Conservation (phyloP, 306 rosid species). For the Casuarina equisetifolia region DNA sequence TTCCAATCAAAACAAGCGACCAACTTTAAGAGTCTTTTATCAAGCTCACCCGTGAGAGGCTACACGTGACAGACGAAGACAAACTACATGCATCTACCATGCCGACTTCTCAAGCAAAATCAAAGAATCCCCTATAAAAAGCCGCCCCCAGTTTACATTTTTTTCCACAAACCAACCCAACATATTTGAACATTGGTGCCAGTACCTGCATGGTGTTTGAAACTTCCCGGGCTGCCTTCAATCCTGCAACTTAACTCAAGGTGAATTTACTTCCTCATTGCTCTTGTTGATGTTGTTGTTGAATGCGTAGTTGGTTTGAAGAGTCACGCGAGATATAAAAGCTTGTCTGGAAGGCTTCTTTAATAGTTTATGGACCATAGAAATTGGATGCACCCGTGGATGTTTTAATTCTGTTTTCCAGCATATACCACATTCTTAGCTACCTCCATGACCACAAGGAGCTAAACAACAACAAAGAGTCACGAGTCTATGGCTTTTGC, state of each 20-base stretch:
- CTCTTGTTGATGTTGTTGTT: background rate
- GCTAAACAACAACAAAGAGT: constrained; percentile 68
- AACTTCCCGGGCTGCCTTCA: background rate
- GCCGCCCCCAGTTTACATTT: constrained; percentile 9
- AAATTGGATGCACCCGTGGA: constrained; percentile 55
- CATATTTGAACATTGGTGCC: background rate
- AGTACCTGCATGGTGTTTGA: constrained; percentile 13
- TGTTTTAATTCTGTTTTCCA: constrained; percentile 41
- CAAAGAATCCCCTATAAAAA: constrained; percentile 27
- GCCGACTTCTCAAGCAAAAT: constrained; percentile 1
- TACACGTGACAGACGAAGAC: constrained; percentile 59
- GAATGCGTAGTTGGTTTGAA: background rate
- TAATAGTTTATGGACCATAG: constrained; percentile 2
- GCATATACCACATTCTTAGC: constrained; percentile 35
- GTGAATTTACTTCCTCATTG: constrained; percentile 28
- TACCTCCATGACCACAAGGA: constrained; percentile 47
- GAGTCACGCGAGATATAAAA: constrained; percentile 3
- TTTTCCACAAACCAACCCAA: background rate
- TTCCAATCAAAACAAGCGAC: constrained; percentile 19
- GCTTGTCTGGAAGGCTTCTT: background rate
- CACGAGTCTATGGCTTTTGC: constrained; percentile 51
- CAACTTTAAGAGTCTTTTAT: constrained; percentile 1
- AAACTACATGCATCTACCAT: constrained; percentile 31
- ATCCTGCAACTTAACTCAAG: constrained; percentile 14
- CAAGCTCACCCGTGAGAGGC: constrained; percentile 35